Base-by-base conservation (phyloP, 495 filamentous ascomycete genomes). In the Aspergillus ostianus region DNA sequence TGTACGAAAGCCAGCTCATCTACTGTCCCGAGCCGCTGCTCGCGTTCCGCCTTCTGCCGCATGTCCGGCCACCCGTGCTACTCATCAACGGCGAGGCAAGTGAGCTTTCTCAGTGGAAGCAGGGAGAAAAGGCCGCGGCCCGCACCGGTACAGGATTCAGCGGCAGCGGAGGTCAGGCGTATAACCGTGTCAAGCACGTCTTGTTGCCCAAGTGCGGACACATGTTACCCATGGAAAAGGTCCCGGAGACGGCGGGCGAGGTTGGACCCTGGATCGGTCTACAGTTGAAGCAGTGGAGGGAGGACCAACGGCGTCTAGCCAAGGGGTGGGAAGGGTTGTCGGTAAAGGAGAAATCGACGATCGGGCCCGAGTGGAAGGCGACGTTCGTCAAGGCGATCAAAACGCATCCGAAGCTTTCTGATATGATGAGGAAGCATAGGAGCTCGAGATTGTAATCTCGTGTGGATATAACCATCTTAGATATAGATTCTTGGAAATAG, bases 51-150 rank as follows among this genome's bases (percentile, higher is more conserved):
- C 69, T 81, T 45, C 77, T 96, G 4, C 82, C 84, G 0, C 62
- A 79, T 61, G 67, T 95, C 19, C 80, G 84, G 3, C 89, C 91
- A 3, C 81, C 81, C 2, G 84, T 85, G 12, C 70, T 94, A 17
- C 93, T 86, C 71, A 67, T 94, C 45, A 87, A 89, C 69, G 90
- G 87, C 45, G 76, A 65, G 8, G 63, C 70, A n/a, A 85, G 82
- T 30, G 62, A 77, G 2, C 70, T 93, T 29, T 85, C 81, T 4
- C 27, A 57, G n/a, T 47, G 26, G 21, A 65, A 65, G 48, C 30
- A 50, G 1, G 59, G 54, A 29, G 67, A 41, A 23, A 62, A 58
- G 47, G 59, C 45, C 57, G 65, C 55, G 48, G 67, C 55, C 49
- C 47, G 45, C 4, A 70, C 67, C 2, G 74, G 68, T 4, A 69